phyloP scores from a whole-genome alignment of 805 yeast species.

The Crinitomyces ghanaensis region DNA sequence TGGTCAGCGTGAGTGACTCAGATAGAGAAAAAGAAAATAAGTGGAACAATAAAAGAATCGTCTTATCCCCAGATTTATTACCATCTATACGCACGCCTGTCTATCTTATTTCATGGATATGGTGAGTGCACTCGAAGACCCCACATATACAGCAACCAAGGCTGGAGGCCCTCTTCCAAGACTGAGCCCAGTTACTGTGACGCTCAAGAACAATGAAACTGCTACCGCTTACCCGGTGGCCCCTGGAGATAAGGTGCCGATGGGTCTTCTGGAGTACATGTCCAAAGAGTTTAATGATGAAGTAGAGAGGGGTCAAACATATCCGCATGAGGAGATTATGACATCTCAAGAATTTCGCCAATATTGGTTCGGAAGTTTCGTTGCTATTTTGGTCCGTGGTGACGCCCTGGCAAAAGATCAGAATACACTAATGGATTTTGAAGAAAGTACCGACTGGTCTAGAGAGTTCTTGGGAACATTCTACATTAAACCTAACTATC shows the following conservation, averaged over 20 bases:
- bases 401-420: slow-evolving; percentile 17
- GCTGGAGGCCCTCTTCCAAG: too few relatives aligned
- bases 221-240: slow-evolving; percentile 58
- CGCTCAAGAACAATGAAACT: slow-evolving; percentile 43
- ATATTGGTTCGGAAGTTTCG: slow-evolving; percentile 60
- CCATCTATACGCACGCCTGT: too few relatives aligned
- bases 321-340: slow-evolving; percentile 32
- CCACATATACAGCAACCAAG: too few relatives aligned
- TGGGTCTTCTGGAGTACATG: slow-evolving; percentile 35
- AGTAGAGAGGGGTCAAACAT: slow-evolving; percentile 63
- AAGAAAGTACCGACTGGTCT: slow-evolving; percentile 32
- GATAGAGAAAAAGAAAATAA: too few relatives aligned
- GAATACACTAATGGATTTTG: slow-evolving; percentile 7
- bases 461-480: slow-evolving; percentile 54
- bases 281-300: slow-evolving; percentile 48
- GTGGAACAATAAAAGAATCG: too few relatives aligned
- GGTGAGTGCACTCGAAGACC: too few relatives aligned
- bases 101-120: too few relatives aligned
- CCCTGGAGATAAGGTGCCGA: slow-evolving; percentile 38
- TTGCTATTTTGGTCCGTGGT: slow-evolving; percentile 48
- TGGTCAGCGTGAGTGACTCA: too few relatives aligned
- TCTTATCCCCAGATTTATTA: too few relatives aligned
- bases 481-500: slow-evolving; percentile 75
- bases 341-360: slow-evolving; percentile 40
- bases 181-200: slow-evolving; percentile 54